Conservation (phyloP, 768 basidiomycete species). For the Lactarius evosmus region DNA sequence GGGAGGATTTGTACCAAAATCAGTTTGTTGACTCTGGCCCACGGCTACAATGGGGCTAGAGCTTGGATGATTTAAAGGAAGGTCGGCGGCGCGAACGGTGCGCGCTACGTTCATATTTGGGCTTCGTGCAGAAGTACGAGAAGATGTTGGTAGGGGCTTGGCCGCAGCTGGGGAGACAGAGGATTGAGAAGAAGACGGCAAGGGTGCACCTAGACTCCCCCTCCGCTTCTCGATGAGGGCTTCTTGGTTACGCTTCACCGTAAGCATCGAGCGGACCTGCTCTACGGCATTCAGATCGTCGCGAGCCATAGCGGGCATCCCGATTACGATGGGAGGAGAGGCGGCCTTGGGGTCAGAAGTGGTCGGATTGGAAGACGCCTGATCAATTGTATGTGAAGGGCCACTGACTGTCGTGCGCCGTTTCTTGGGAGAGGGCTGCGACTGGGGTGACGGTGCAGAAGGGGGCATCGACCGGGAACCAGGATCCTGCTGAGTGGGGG, state of each 20-base stretch:
- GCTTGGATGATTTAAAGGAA: slow-evolving; percentile 32
- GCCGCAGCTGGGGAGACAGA: slow-evolving; percentile 30
- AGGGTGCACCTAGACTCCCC: slow-evolving; percentile 49
- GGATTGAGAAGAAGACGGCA: slow-evolving; percentile 23
- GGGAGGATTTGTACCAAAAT: slow-evolving; percentile 23
- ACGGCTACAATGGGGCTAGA: slow-evolving; percentile 28
- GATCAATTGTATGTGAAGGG: slow-evolving; percentile 52
- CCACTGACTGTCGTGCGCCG: slow-evolving; percentile 72
- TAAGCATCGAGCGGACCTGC: slow-evolving; percentile 59
- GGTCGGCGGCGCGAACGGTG: slow-evolving; percentile 27
- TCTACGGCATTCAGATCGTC: slow-evolving; percentile 60
- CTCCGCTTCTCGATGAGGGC: slow-evolving; percentile 67
- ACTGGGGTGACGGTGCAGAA: slow-evolving; percentile 21
- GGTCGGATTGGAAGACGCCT: slow-evolving; percentile 42
- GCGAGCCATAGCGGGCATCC: slow-evolving; percentile 49
- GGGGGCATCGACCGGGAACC: slow-evolving; percentile 20
- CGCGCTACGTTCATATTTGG: slow-evolving; percentile 30
- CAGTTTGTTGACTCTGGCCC: slow-evolving; percentile 32
- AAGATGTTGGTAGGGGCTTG: slow-evolving; percentile 35
- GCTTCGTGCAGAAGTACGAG: slow-evolving; percentile 32
- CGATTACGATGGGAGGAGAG: slow-evolving; percentile 65
- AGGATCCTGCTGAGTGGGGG: slow-evolving; percentile 15
- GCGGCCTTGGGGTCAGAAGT: slow-evolving; percentile 44
- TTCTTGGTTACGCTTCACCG: slow-evolving; percentile 69
- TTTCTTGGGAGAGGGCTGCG: slow-evolving; percentile 45